Conservation (phyloP, 2,329 filamentous ascomycete genomes). For the Zarea fungicola region DNA sequence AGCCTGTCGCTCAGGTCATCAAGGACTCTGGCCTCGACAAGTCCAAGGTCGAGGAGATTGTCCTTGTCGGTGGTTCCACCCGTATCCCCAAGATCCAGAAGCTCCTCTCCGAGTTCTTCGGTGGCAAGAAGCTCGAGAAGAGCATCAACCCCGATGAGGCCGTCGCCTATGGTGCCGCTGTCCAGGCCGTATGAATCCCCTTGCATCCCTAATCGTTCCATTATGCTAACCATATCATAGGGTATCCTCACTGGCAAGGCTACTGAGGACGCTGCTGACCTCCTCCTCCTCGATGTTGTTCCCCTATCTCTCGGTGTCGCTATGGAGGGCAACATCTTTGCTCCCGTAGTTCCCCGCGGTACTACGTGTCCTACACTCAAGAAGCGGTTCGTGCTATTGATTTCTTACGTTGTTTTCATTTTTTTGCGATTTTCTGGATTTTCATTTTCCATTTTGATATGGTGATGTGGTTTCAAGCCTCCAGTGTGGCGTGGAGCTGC, state of each 20-base stretch:
- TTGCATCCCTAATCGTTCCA: too few species aligned
- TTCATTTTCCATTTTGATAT: too few species aligned
- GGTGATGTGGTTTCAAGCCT: neutral
- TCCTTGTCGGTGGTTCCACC: constrained; percentile 95
- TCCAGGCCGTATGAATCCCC: too few species aligned
- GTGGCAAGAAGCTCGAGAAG: constrained; percentile 96
- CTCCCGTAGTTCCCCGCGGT: constrained; percentile 80
- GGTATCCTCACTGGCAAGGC: constrained; percentile 99
- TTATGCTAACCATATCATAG: too few species aligned
- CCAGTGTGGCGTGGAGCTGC: too few species aligned
- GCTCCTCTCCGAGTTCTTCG: constrained; percentile 94
- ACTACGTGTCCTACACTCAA: constrained; percentile 74
- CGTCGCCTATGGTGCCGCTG: constrained; percentile 94
- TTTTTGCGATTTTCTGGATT: neutral
- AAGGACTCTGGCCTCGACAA: constrained; percentile 98
- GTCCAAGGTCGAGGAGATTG: constrained; percentile 90
- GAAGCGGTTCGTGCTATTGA: constrained; percentile 48
- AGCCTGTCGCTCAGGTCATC: constrained; percentile 97
- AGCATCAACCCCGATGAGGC: constrained; percentile 99
- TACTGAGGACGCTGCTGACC: constrained; percentile 88
- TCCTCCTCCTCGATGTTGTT: constrained; percentile 92
- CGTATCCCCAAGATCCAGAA: constrained; percentile 97
- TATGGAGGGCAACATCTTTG: constrained; percentile 99
- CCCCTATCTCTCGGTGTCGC: constrained; percentile 96
- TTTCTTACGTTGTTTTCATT: neutral